Evolutionary conservation across 305 asterid genomes (phyloP).

Genomic region (Fraxinus angustifolia): DNA sequence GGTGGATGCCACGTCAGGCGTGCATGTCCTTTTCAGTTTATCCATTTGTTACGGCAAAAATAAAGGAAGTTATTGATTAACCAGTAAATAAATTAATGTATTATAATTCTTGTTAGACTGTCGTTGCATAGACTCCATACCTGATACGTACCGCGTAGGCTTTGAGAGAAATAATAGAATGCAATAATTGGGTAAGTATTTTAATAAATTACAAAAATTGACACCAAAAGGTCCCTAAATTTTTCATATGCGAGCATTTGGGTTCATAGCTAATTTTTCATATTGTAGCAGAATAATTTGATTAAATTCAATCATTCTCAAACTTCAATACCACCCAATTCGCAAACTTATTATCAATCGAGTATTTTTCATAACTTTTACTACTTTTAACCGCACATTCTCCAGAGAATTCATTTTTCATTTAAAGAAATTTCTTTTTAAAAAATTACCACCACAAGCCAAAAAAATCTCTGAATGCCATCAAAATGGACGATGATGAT

Average conservation of each 20-base stretch:
- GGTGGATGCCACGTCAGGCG: constrained; percentile 26
- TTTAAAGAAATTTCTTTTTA: not conserved
- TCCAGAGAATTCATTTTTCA: not conserved
- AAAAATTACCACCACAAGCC: not conserved
- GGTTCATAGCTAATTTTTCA: not conserved
- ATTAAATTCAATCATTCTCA: not conserved
- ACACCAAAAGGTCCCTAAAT: not conserved
- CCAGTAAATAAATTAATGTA: not conserved
- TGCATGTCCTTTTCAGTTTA: not conserved
- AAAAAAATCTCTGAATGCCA: not conserved
- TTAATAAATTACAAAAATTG: not conserved
- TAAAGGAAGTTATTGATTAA: not conserved
- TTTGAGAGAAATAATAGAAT: not conserved
- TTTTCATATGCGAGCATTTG: not conserved
- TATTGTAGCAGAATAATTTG: too few species aligned
- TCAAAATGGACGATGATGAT: not conserved
- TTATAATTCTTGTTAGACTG: not conserved
- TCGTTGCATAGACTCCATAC: not conserved
- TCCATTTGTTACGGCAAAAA: not conserved
- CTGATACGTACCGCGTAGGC: not conserved
- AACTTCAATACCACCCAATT: not conserved
- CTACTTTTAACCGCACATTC: too few species aligned
- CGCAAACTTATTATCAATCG: not conserved
- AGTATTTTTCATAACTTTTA: too few species aligned
- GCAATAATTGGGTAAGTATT: not conserved